Evolutionary conservation across 306 rosid genomes (phyloP).

Genomic region (Castanopsis chinensis): DNA sequence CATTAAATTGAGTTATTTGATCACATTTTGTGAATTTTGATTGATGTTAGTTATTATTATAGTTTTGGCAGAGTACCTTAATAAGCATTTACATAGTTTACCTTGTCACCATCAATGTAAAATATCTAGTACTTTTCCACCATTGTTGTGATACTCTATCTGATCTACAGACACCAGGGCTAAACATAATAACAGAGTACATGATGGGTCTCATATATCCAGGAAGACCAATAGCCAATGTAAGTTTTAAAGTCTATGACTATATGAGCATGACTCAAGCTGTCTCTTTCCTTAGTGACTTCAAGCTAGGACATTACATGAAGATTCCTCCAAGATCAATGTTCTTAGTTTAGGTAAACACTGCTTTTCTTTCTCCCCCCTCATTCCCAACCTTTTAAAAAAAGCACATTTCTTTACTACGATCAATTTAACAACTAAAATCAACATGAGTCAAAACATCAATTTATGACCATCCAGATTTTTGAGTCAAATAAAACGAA

Average conservation of each 20-base stretch:
- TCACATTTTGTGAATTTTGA: background rate
- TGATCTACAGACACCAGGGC: constrained; percentile 56
- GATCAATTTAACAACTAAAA: background rate
- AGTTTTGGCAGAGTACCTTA: too few relatives aligned
- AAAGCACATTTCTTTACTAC: background rate
- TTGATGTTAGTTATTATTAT: too few relatives aligned
- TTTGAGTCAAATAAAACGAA: too few relatives aligned
- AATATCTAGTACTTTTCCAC: constrained; percentile 48
- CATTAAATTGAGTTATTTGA: background rate
- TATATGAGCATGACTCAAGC: constrained; percentile 80
- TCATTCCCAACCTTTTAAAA: too few relatives aligned
- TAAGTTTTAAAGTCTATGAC: constrained; percentile 85
- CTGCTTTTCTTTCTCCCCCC: too few relatives aligned
- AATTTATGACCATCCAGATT: background rate
- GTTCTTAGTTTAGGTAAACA: constrained; percentile 69
- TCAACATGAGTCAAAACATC: background rate
- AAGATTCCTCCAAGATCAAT: constrained; percentile 89
- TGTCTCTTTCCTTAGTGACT: constrained; percentile 78
- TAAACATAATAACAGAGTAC: constrained; percentile 75
- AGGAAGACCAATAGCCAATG: constrained; percentile 83
- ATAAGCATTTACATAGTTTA: too few relatives aligned
- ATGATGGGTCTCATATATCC: constrained; percentile 69
- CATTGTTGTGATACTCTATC: background rate
- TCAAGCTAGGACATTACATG: constrained; percentile 90
- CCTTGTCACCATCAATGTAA: too few relatives aligned